Evolutionary conservation across 257 asterid species (phyloP), one percentile per base, ranked within the genome.

Genomic region (Petrea volubilis): DNA sequence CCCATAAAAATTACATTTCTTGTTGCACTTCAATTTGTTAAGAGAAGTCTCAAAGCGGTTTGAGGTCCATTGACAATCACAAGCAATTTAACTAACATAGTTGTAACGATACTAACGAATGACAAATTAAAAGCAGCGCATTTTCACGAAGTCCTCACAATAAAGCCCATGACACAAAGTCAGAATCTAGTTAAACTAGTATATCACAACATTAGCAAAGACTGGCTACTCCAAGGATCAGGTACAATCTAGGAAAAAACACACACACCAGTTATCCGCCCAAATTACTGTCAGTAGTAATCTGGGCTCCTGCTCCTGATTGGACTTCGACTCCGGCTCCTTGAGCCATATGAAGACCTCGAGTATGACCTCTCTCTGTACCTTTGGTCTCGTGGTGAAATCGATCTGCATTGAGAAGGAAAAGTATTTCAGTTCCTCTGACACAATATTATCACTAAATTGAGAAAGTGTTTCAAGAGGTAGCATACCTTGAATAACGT

Each of bases 351-450:
- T 0, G 85, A 84, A 21, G 87, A 80, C 62, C 83, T 59, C 1
- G 88, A 80, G 78, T 76, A 74, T 1, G 88, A 84, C 62, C 86
- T 80, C 50, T 56, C 79, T 68, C 88, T 69, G 7, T 80, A 74
- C 74, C 81, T 74, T 31, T 51, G 28, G n/a, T 47, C 77, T 13
- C 64, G 55, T 27, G 89, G 89, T 18, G 86, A 81, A 40, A 77
- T 55, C 4, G 89, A 86, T 73, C 89, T 81, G 79, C 58, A 46
- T 36, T 24, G 28, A 29, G 60, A 53, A 29, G n/a, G 2, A 17
- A 34, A 55, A 62, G 7, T 40, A 40, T 11, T 40, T 11, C 11
- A 21, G 31, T n/a, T 50, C 21, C 28, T 12, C 7, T 5, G 6
- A 33, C 12, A 3, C 12, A 38, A n/a, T 15, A 3, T 24, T 7